These are phyloP conservation scores for Microstroma glucosiphilum DNA, from an alignment of 1,284 basidiomycete species.

Conservation along the genomic window DNA sequence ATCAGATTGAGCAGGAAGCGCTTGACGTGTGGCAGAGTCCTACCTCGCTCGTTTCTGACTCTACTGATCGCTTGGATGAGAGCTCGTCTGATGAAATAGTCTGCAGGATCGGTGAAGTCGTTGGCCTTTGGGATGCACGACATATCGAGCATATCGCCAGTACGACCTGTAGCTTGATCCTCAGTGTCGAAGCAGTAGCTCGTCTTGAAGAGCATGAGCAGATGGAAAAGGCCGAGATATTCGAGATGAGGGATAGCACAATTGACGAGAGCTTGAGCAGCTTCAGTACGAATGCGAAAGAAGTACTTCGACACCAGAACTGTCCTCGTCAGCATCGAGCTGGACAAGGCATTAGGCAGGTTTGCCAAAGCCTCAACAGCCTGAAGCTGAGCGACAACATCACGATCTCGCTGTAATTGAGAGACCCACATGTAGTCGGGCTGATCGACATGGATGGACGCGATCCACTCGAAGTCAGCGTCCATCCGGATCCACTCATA, in stretches of 20 bases:
- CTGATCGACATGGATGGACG: constrained; percentile 83
- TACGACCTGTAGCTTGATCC: constrained; percentile 3
- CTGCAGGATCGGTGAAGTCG: constrained; percentile 81
- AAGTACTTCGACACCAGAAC: constrained; percentile 93
- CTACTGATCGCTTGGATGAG: constrained; percentile 75
- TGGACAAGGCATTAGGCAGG: constrained; percentile 79
- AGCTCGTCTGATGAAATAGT: constrained; percentile 89
- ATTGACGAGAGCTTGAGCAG: constrained; percentile 77
- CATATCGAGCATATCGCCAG: constrained; percentile 25
- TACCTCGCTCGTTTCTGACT: constrained; percentile 71
- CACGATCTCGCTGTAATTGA: constrained; percentile 88
- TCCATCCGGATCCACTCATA: constrained; percentile 99
- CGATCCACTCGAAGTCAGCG: constrained; percentile 98
- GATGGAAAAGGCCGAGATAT: constrained; percentile 85
- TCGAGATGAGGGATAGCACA: constrained; percentile 74
- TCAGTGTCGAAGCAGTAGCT: constrained; percentile 67
- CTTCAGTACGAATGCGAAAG: constrained; percentile 93
- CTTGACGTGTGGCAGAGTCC: constrained; percentile 78
- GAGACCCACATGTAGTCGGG: constrained; percentile 99
- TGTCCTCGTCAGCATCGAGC: constrained; percentile 82
- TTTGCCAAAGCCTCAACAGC: constrained; percentile 59
- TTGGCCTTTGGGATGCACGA: constrained; percentile 87
- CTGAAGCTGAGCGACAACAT: constrained; percentile 71
- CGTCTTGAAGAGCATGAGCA: constrained; percentile 86
- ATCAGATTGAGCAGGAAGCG: constrained; percentile 85